Conservation (phyloP, 2,329 filamentous ascomycete genomes). For the Beauveria australis region DNA sequence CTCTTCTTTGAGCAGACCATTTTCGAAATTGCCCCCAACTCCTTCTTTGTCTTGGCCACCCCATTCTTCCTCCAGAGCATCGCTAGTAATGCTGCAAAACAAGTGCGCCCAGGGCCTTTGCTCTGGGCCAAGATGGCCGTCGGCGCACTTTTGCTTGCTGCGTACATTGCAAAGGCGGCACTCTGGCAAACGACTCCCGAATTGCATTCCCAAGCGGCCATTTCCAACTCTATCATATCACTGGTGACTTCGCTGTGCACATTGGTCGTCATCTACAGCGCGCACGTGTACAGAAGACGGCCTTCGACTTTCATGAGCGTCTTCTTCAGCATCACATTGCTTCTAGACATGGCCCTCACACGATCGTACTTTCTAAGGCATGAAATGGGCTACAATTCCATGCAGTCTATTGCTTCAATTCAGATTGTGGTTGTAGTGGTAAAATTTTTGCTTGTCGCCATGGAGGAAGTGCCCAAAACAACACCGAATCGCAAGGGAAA, state of each 20-base stretch:
- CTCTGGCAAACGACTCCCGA: neutral
- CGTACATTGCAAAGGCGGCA: neutral
- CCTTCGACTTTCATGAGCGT: neutral
- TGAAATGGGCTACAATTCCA: neutral
- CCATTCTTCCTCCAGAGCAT: neutral
- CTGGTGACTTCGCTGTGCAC: neutral
- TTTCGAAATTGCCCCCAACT: neutral
- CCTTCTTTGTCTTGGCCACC: neutral
- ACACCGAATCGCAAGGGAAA: neutral
- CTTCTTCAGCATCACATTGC: neutral
- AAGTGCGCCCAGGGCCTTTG: neutral
- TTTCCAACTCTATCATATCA: neutral
- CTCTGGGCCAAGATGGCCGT: neutral
- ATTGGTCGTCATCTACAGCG: neutral
- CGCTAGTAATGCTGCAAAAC: no score
- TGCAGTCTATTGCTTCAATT: neutral
- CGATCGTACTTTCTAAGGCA: neutral
- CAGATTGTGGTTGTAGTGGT: neutral
- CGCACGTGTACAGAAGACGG: neutral
- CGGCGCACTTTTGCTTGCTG: neutral
- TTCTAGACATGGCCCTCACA: neutral
- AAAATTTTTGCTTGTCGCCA: neutral
- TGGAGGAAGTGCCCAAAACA: neutral
- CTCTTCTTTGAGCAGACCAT: neutral
- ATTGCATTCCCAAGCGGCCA: neutral